Conservation (phyloP, 805 yeast genomes). For the Zygosaccharomyces bisporus region DNA sequence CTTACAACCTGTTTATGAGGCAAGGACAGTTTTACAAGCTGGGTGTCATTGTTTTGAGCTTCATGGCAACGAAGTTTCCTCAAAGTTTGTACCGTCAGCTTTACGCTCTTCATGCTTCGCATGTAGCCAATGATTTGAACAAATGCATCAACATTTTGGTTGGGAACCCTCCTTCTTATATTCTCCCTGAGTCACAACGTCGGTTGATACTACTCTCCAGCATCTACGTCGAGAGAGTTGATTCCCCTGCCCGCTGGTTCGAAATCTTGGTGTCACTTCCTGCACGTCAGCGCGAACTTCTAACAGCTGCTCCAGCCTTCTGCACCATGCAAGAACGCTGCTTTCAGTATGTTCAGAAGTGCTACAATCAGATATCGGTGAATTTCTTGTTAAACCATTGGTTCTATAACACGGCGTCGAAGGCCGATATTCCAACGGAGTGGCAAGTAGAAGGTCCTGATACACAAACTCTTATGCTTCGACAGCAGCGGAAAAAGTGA, state of each 20-base stretch:
- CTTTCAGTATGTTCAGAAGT: slow-evolving; percentile 10
- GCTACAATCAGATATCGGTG: slow-evolving; percentile 25
- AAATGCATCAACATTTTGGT: slow-evolving; percentile 12
- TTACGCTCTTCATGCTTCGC: slow-evolving; percentile 17
- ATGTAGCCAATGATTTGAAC: slow-evolving; percentile 19
- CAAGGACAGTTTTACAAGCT: slow-evolving; percentile 14
- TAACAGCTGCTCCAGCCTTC: slow-evolving; percentile 16
- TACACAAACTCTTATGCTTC: background rate
- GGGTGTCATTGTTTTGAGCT: slow-evolving; percentile 19
- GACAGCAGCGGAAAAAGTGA: background rate
- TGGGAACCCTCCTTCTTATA: background rate
- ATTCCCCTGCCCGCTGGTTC: slow-evolving; percentile 19
- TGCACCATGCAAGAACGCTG: slow-evolving; percentile 18
- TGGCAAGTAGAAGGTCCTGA: slow-evolving; percentile 9
- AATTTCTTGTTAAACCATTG: slow-evolving; percentile 16
- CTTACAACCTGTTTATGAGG: slow-evolving; percentile 17
- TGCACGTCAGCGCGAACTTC: slow-evolving; percentile 7
- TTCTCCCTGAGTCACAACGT: background rate
- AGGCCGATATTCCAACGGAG: slow-evolving; percentile 4
- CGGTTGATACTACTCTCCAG: slow-evolving; percentile 9
- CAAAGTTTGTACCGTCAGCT: background rate
- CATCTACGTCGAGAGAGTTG: slow-evolving; percentile 8
- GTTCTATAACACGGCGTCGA: slow-evolving; percentile 12
- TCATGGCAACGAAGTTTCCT: slow-evolving; percentile 15
- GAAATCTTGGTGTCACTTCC: slow-evolving; percentile 7